These are phyloP conservation scores for Termitomyces sp. DNA, from an alignment of 1,284 basidiomycete species.

Conservation along the genomic window DNA sequence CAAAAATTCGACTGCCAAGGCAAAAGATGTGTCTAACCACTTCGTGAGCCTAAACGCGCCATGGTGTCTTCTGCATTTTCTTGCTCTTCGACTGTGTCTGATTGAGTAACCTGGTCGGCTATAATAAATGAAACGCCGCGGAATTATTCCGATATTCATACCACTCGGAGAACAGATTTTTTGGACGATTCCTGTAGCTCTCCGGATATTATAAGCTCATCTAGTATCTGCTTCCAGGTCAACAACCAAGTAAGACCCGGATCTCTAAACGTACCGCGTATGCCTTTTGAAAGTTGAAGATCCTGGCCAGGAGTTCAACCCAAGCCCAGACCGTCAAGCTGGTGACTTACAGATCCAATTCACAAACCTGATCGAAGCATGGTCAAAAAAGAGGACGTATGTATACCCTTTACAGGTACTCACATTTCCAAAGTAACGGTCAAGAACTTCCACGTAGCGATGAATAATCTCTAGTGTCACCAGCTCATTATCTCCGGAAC, in stretches of 20 bases:
- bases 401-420: slow-evolving; percentile 16
- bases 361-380: slow-evolving; percentile 74
- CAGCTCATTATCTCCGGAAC: slow-evolving; percentile 86
- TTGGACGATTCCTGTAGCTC: slow-evolving; percentile 99
- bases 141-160: slow-evolving; percentile 20
- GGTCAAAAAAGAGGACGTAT: slow-evolving; percentile 11
- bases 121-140: not conserved
- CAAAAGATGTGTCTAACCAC: slow-evolving; percentile 44
- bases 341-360: slow-evolving; percentile 75
- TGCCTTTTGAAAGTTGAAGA: slow-evolving; percentile 98
- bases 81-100: slow-evolving; percentile 76
- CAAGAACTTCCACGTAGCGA: slow-evolving; percentile 97
- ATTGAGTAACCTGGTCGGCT: slow-evolving; percentile 66
- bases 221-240: slow-evolving; percentile 63
- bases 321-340: slow-evolving; percentile 69
- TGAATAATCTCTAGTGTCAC: slow-evolving; percentile 96
- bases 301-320: slow-evolving; percentile 42
- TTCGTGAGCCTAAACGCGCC: slow-evolving; percentile 65
- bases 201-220: slow-evolving; percentile 96
- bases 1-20: slow-evolving; percentile 13
- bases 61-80: slow-evolving; percentile 76
- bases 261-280: slow-evolving; percentile 55
- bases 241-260: not conserved
- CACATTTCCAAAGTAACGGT: slow-evolving; percentile 98
- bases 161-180: slow-evolving; percentile 81